These are phyloP conservation scores for Talaromyces funiculosus DNA, from an alignment of 2,329 filamentous ascomycete species.

Conservation along the genomic window DNA sequence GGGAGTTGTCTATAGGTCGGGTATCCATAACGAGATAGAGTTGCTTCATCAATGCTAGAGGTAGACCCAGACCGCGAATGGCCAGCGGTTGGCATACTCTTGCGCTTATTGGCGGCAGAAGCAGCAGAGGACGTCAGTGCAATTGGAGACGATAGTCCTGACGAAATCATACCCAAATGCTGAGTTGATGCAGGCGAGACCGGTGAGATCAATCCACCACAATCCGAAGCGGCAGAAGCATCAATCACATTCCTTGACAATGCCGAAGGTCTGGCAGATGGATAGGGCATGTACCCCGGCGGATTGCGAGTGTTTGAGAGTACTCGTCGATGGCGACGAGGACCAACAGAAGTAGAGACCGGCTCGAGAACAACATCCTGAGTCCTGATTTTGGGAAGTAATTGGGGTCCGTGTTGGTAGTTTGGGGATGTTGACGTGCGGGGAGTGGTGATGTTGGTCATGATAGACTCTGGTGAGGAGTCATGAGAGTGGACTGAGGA, in stretches of 20 bases:
- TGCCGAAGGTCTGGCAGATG: slow-evolving; percentile 32
- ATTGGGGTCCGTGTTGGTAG: slow-evolving; percentile 66
- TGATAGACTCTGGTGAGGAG: slow-evolving; percentile 63
- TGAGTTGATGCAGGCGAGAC: slow-evolving; percentile 34
- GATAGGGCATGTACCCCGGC: slow-evolving; percentile 48
- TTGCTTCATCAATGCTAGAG: slow-evolving; percentile 61
- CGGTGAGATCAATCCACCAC: slow-evolving; percentile 38
- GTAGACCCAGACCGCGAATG: slow-evolving; percentile 59
- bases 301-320: slow-evolving; percentile 50
- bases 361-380: slow-evolving; percentile 74
- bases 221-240: slow-evolving; percentile 32
- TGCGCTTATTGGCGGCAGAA: slow-evolving; percentile 36
- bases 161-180: slow-evolving; percentile 20
- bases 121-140: slow-evolving; percentile 43
- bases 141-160: slow-evolving; percentile 61
- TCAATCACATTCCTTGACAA: slow-evolving; percentile 44
- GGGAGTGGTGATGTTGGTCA: slow-evolving; percentile 65
- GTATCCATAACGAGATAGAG: slow-evolving; percentile 68
- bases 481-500: slow-evolving; percentile 61
- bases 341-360: slow-evolving; percentile 38
- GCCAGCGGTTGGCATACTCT: slow-evolving; percentile 27
- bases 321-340: slow-evolving; percentile 54
- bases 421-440: slow-evolving; percentile 62
- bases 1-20: slow-evolving; percentile 78
- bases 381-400: slow-evolving; percentile 78